Base-by-base conservation (phyloP, 2,329 filamentous ascomycete genomes). In the Byssochlamys sp. region DNA sequence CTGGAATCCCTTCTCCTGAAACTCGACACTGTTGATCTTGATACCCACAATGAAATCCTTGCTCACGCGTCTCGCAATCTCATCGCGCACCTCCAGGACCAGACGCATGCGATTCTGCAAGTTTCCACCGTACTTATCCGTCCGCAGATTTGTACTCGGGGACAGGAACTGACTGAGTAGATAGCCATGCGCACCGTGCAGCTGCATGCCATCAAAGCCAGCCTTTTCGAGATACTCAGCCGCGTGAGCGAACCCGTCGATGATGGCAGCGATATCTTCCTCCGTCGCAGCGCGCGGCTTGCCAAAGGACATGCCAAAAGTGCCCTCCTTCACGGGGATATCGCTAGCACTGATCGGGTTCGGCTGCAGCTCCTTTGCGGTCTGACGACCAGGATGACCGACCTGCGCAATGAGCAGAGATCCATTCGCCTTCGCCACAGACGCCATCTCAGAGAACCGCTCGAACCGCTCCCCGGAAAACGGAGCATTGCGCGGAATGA, bases 71-170 rank as follows among this genome's bases (percentile, higher is more conserved):
- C 26, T 25, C 19, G 28, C n/a, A 12, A 26, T 19, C 6, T 33
- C 25, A 27, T 45, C 31, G 25, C 28, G 52, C 31, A 33, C 52
- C n/a, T 53, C 52, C 27, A 56, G n/a, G 35, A 45, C 7, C 39
- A 52, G 24, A 56, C 33, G 31, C 54, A 55, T 55, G 24, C 35
- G 26, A 50, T 50, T 48, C 35, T 55, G n/a, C 27, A 49, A 19
- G 11, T n/a, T 14, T 57, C 86, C 85, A 55, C 86, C 85, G 67
- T 88, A 88, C 55, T 78, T 64, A 67, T 88, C 85, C 25, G 81
- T 87, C 52, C 85, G 79, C 69, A 77, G 66, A 63, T 85, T 85
- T 0, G 74, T 77, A 27, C 72, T 75, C 1, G 74, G 69, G 3
- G 76, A 78, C 19, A 85, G 66, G 65, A 85, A 85, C 59, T 83